phyloP scores from a whole-genome alignment of 805 yeast species.

The Hanseniaspora valbyensis region DNA sequence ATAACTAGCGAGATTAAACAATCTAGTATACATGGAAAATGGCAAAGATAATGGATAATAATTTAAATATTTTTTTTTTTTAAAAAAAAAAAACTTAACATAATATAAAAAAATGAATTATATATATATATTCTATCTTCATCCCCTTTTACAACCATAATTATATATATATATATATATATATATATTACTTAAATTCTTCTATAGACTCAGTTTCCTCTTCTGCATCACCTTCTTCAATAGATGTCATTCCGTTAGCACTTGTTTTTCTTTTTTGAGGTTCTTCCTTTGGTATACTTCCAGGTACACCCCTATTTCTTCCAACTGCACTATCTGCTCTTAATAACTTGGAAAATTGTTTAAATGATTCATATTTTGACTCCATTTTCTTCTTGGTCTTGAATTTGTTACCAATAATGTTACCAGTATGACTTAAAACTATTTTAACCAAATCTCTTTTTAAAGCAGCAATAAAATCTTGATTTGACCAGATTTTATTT shows the following conservation, averaged over 20 bases:
- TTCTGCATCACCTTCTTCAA: not conserved
- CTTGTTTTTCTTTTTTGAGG: not conserved
- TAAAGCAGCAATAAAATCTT: constrained; percentile 42
- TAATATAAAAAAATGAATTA: too few relatives aligned
- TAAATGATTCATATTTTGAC: constrained; percentile 16
- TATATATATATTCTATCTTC: too few relatives aligned
- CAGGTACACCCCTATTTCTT: not conserved
- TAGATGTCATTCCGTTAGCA: not conserved
- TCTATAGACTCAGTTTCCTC: not conserved
- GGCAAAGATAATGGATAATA: not conserved
- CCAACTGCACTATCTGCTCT: constrained; percentile 10
- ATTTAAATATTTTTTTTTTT: too few relatives aligned
- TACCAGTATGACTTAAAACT: constrained; percentile 48
- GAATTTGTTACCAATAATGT: constrained; percentile 51
- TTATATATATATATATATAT: not conserved
- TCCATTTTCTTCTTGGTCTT: constrained; percentile 33
- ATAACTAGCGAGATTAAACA: not conserved
- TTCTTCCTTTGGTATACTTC: not conserved
- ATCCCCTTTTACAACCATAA: too few relatives aligned
- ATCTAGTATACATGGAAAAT: not conserved
- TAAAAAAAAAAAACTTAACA: too few relatives aligned
- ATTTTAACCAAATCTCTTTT: constrained; percentile 47
- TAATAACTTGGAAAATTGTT: constrained; percentile 15
- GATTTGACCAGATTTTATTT: constrained; percentile 47
- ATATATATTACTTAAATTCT: not conserved